Conservation (phyloP, 106 monocot species). For the Phalaenopsis aphrodite region DNA sequence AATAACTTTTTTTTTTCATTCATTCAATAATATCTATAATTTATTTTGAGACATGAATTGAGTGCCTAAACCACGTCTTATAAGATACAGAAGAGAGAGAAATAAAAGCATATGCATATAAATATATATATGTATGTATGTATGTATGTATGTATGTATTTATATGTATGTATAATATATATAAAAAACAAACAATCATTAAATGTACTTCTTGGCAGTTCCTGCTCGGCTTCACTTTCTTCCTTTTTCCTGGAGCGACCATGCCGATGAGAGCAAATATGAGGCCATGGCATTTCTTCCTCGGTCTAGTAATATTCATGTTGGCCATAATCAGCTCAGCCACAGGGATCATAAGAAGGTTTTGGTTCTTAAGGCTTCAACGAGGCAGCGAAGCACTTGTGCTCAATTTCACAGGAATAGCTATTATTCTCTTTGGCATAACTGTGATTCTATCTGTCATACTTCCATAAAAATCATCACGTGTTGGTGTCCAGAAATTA, state of each 20-base stretch:
- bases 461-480: background rate
- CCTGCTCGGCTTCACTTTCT: slow-evolving; percentile 18
- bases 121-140: too few relatives aligned
- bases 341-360: slow-evolving; percentile 20
- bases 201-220: slow-evolving; percentile 13
- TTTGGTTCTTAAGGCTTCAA: background rate
- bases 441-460: slow-evolving; percentile 8
- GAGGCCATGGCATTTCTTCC: slow-evolving; percentile 28
- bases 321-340: slow-evolving; percentile 23
- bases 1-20: too few relatives aligned
- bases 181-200: too few relatives aligned
- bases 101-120: too few relatives aligned
- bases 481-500: too few relatives aligned
- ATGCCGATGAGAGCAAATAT: slow-evolving; percentile 8
- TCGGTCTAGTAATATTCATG: slow-evolving; percentile 23
- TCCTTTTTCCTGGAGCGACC: slow-evolving; percentile 15
- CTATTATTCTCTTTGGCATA: slow-evolving; percentile 30
- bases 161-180: too few relatives aligned
- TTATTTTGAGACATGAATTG: too few relatives aligned
- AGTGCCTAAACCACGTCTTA: too few relatives aligned
- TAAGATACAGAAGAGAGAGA: too few relatives aligned
- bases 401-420: slow-evolving; percentile 26
- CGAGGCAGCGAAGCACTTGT: slow-evolving; percentile 15
- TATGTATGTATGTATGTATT: too few relatives aligned
- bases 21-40: too few relatives aligned